Percentiles rank a stretch among this genome's conserved stretches.
Evolutionary conservation across 345 rosid species (phyloP).

Genomic region (Citrus reticulata): DNA sequence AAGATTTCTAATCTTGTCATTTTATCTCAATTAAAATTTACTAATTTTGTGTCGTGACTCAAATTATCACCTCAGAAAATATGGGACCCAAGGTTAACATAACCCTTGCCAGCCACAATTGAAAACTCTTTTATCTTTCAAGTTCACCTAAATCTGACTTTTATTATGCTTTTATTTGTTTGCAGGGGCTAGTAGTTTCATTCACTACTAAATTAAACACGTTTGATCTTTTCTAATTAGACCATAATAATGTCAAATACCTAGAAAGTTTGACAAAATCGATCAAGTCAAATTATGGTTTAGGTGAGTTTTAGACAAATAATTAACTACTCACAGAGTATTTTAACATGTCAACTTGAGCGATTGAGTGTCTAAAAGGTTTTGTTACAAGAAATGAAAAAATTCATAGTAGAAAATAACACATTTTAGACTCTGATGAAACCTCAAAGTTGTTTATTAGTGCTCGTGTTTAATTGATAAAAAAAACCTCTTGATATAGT

Average conservation of each 20-base stretch:
- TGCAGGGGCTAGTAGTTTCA: not conserved
- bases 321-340: not conserved
- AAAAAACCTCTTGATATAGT: too few species aligned
- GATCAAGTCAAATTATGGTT: not conserved
- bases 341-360: too few species aligned
- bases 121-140: not conserved
- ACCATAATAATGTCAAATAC: not conserved
- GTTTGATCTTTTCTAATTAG: not conserved
- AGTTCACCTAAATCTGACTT: not conserved
- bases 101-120: not conserved
- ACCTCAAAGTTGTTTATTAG: too few species aligned
- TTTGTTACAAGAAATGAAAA: too few species aligned
- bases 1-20: rapidly evolving
- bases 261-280: not conserved
- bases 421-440: too few species aligned
- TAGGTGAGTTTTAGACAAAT: not conserved
- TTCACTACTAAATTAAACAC: not conserved
- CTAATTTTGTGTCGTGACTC: too few species aligned
- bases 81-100: not conserved
- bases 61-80: not conserved
- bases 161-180: not conserved
- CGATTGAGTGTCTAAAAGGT: not conserved
- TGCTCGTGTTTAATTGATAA: too few species aligned
- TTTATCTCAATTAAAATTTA: too few species aligned
- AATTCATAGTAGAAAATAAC: too few species aligned